Percentiles rank a stretch among this genome's conserved stretches.
Evolutionary conservation across 345 rosid species (phyloP).

Genomic region (Salix arbutifolia): DNA sequence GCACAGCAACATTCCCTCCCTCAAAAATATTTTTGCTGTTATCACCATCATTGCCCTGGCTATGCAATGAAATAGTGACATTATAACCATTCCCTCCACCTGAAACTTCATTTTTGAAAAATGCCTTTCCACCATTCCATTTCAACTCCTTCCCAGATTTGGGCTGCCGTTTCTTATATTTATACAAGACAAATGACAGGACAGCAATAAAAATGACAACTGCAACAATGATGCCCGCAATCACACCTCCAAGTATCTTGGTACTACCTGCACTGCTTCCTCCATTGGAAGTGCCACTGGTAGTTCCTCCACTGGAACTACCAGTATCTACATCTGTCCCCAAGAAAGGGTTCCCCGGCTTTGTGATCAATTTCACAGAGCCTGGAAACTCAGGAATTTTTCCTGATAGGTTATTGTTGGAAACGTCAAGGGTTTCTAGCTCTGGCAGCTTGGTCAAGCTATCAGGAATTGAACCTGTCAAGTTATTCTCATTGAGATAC

Average conservation of each 20-base stretch:
- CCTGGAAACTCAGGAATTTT: not conserved
- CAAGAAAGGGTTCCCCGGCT: slow-evolving; percentile 12
- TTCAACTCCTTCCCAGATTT: slow-evolving; percentile 10
- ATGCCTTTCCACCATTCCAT: not conserved
- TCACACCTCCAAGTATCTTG: slow-evolving; percentile 9
- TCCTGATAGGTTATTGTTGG: slow-evolving; percentile 15
- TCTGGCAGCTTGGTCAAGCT: slow-evolving; percentile 40
- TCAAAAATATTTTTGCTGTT: slow-evolving; percentile 15
- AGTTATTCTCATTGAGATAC: slow-evolving; percentile 48
- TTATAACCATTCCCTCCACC: slow-evolving; percentile 7
- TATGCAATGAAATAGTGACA: not conserved
- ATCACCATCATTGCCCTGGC: slow-evolving; percentile 12
- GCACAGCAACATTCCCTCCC: slow-evolving; percentile 20
- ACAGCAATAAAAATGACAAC: slow-evolving; percentile 13
- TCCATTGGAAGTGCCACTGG: not conserved
- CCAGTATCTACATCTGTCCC: not conserved
- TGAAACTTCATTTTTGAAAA: slow-evolving; percentile 1
- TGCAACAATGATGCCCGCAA: slow-evolving; percentile 18
- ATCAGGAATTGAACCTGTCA: slow-evolving; percentile 66
- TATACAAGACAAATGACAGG: slow-evolving; percentile 9
- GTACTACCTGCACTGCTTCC: not conserved
- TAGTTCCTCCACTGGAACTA: not conserved
- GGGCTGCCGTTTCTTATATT: slow-evolving; percentile 1
- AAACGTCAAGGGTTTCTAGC: slow-evolving; percentile 13
- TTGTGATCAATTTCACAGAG: not conserved